Evolutionary conservation across 257 asterid genomes (phyloP), one percentile per base, ranked within the genome.

Genomic region (Salvia rosmarinus): DNA sequence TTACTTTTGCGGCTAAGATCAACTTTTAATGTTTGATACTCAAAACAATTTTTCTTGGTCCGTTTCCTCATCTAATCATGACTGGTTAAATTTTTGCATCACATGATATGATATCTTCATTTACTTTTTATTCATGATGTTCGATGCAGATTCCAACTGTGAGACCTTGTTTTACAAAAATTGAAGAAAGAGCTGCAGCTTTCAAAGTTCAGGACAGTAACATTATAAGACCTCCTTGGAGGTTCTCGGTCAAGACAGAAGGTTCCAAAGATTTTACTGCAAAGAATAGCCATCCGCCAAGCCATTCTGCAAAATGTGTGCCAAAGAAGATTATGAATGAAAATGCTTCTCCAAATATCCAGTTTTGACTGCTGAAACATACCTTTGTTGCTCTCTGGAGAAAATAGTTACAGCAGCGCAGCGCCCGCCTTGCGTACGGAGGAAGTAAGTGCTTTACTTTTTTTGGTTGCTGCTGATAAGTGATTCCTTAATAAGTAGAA

Each of bases 281-380:
- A 75, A 84, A 82, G 74, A 68, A 75, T 34, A 56, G 44, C 50
- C 72, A 12, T 21, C 75, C 65, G 7, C 72, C 85, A 40, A 62
- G 68, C 54, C 46, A 58, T 67, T 66, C 79, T 21, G 68, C 75
- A 32, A 91, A 79, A 81, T 63, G 79, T 20, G 61, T 17, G 67
- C 50, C 72, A 0, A 81, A 39, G 72, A 84, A 66, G 50, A 75
- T 30, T 28, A 63, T 21, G 77, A 71, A 11, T 32, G 95, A 89
- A 79, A 89, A 86, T 75, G 80, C 82, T 73, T 82, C 86, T 57
- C 94, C 96, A 65, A 88, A 89, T 78, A 76, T 91, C 70, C 87
- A 67, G 78, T 52, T 64, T 72, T 81, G 75, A 81, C 72, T 17
- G 43, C 66, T 28, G 32, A 39, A 25, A 49, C 69, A 34, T 60